Base-by-base conservation (phyloP, 75 land plant genomes). In the Pinus albicaulis region DNA sequence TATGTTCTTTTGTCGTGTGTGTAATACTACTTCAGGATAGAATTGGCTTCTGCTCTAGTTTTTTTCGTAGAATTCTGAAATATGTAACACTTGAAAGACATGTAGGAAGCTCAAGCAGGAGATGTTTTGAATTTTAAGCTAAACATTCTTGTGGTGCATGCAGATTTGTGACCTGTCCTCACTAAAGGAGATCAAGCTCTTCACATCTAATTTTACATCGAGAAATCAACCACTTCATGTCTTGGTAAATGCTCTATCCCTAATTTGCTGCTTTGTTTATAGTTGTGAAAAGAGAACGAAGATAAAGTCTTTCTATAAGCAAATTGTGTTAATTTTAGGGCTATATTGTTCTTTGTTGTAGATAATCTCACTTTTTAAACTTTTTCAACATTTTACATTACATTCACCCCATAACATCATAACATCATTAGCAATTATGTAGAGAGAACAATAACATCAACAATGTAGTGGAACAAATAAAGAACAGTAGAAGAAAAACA, bases 101-200 rank as follows among this genome's bases (percentile, higher is more conserved):
- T 68, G 24, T 41, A 31, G 17, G 5, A 65, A 38, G 12, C 48
- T 16, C 7, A n/a, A 11, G 20, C 3, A 68, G 10, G 10, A 5
- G 22, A 38, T 2, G 20, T 4, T 38, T 19, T 3, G n/a, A 38
- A 20, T n/a, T 2, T 68, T 68, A 20, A 41, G 48, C 11, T 3
- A n/a, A 68, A 41, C 41, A 41, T 41, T 20, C n/a, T 3, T 36
- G n/a, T 68, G 71, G 2, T 17, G 34, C 71, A 36, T 82, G 78
- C 89, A 96, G 99, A 77, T 96, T 12, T 96, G 99, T 85, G 99
- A 96, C 84, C 78, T 96, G 57, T 94, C 99, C n/a, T 94, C 99
- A 28, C 56, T 90, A 36, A 85, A 81, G 74, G 91, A 90, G 2
- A 71, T 96, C 79, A 92, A 90, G 80, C 88, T 87, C 4, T 89